Percentiles rank a stretch among this genome's conserved stretches.
These are phyloP conservation scores for Hirsutella minnesotensis DNA, from an alignment of 2,329 filamentous ascomycete genomes.

Conservation along the genomic window DNA sequence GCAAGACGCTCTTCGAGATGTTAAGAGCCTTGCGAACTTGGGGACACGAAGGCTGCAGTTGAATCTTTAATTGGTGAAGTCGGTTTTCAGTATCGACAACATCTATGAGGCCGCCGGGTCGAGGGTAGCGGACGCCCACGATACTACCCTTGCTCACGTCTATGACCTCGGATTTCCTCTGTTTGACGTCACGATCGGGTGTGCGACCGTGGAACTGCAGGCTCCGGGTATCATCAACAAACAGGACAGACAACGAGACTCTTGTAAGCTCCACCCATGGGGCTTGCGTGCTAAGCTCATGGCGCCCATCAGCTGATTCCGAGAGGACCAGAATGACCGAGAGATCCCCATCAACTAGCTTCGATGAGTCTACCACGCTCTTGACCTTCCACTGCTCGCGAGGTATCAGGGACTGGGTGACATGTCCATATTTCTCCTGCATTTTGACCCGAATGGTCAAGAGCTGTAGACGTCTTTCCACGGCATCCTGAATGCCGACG, in stretches of 20 bases:
- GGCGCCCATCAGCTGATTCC: slow-evolving; percentile 48
- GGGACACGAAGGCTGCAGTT: slow-evolving; percentile 52
- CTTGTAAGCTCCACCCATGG: slow-evolving; percentile 64
- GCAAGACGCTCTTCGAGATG: slow-evolving; percentile 52
- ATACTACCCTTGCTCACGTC: slow-evolving; percentile 35
- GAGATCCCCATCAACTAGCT: slow-evolving; percentile 52
- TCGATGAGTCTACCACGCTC: slow-evolving; percentile 62
- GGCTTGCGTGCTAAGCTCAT: slow-evolving; percentile 60
- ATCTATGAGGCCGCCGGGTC: slow-evolving; percentile 50
- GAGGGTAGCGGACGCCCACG: slow-evolving; percentile 43
- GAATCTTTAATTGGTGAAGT: slow-evolving; percentile 55
- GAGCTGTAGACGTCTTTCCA: slow-evolving; percentile 56
- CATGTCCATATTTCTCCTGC: slow-evolving; percentile 18
- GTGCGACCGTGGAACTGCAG: slow-evolving; percentile 43
- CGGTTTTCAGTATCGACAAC: slow-evolving; percentile 49
- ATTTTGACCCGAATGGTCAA: slow-evolving; percentile 49
- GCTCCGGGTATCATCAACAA: slow-evolving; percentile 46
- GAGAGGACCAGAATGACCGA: slow-evolving; percentile 61
- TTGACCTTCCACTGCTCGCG: slow-evolving; percentile 47
- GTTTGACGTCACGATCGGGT: slow-evolving; percentile 38
- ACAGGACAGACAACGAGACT: slow-evolving; percentile 49
- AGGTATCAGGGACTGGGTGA: slow-evolving; percentile 15
- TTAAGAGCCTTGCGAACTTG: slow-evolving; percentile 50
- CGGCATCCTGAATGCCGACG: slow-evolving; percentile 58
- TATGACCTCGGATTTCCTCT: slow-evolving; percentile 32